phyloP scores from a whole-genome alignment of 2,329 filamentous ascomycete genomes.

The Monilinia aucupariae region DNA sequence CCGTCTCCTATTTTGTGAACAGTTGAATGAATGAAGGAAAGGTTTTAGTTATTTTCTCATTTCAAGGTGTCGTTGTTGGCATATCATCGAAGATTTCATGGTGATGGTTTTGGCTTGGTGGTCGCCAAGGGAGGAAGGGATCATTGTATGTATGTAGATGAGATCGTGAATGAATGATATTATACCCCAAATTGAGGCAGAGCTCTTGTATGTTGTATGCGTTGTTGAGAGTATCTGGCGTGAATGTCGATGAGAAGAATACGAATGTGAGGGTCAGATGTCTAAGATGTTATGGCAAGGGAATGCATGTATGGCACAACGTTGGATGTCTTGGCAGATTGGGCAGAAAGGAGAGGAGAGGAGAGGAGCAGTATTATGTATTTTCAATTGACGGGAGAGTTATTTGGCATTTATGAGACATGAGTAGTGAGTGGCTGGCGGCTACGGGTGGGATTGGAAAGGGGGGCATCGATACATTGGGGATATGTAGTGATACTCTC shows the following conservation, averaged over 20 bases:
- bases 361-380: too few relatives aligned
- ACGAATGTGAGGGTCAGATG: too few relatives aligned
- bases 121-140: neutral
- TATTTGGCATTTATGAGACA: too few relatives aligned
- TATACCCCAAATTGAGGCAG: neutral
- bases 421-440: too few relatives aligned
- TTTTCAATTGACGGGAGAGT: too few relatives aligned
- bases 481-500: too few relatives aligned
- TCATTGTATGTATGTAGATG: constrained; percentile 3
- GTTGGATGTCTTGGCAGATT: neutral
- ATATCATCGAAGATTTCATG: constrained; percentile 3
- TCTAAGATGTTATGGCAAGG: neutral
- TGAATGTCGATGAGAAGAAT: too few relatives aligned
- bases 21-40: neutral
- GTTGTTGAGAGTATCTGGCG: neutral
- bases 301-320: neutral
- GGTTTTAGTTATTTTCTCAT: neutral
- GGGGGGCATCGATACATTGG: too few relatives aligned
- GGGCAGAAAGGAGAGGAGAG: neutral
- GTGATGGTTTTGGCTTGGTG: neutral
- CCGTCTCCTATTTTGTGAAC: constrained; percentile 4
- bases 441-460: too few relatives aligned
- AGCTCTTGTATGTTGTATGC: neutral
- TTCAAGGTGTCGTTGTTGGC: neutral
- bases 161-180: neutral